Percentiles rank a stretch among this genome's conserved stretches.
Evolutionary conservation across 225 moss, liverwort and hornwort genomes (phyloP).

Genomic region (Physcomitrium patens): DNA sequence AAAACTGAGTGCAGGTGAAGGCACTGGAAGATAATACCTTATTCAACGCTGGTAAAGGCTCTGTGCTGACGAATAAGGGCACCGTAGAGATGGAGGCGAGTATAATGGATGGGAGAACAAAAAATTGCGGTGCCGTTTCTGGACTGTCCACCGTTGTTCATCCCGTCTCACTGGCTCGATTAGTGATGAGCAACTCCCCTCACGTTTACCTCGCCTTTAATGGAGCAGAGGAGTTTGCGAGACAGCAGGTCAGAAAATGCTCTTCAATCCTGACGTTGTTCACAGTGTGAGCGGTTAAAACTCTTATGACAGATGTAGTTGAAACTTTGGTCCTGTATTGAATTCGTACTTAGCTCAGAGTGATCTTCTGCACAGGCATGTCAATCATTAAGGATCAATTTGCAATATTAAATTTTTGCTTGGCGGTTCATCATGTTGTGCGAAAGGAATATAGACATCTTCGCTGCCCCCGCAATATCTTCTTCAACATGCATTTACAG

Average conservation of each 20-base stretch:
- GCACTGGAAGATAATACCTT: slow-evolving; percentile 73
- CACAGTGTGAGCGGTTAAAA: not conserved
- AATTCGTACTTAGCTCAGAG: too few relatives aligned
- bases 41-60: slow-evolving; percentile 94
- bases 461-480: not conserved
- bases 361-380: too few relatives aligned
- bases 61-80: slow-evolving; percentile 79
- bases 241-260: slow-evolving; percentile 66
- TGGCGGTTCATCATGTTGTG: too few relatives aligned
- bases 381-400: too few relatives aligned
- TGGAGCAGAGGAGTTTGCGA: slow-evolving; percentile 92
- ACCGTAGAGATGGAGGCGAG: slow-evolving; percentile 99
- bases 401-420: too few relatives aligned
- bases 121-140: slow-evolving; percentile 87
- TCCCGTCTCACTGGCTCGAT: slow-evolving; percentile 88
- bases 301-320: too few relatives aligned
- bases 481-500: too few relatives aligned
- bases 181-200: slow-evolving; percentile 94
- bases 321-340: too few relatives aligned
- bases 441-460: not conserved
- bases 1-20: slow-evolving; percentile 58
- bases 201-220: slow-evolving; percentile 88
- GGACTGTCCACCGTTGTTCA: slow-evolving; percentile 88
- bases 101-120: slow-evolving; percentile 91
- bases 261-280: slow-evolving; percentile 11